Percentiles rank a stretch among this genome's conserved stretches.
Conservation (phyloP, 495 filamentous ascomycete species). For the Trichoderma erinaceum region DNA sequence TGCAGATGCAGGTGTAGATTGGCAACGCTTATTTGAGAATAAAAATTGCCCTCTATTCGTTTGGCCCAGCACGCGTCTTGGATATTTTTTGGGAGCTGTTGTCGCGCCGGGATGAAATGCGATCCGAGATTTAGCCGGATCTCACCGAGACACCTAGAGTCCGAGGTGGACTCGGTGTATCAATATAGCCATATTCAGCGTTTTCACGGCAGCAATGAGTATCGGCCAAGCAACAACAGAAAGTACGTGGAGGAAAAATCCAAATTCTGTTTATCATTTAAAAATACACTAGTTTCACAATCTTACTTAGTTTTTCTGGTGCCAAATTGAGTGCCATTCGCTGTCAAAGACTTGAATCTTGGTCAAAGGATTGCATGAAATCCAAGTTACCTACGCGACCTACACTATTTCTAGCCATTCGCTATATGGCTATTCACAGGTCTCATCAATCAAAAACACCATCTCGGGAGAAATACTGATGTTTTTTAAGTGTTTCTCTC, state of each 20-base stretch:
- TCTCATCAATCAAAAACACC: not conserved
- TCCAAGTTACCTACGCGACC: no score
- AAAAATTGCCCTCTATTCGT: not conserved
- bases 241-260: no score
- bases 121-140: not conserved
- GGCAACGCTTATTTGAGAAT: not conserved
- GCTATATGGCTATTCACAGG: not conserved
- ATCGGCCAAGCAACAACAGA: no score
- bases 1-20: not conserved
- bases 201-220: not conserved
- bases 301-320: no score
- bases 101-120: not conserved
- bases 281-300: no score
- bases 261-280: no score
- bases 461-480: not conserved
- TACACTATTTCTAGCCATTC: not conserved
- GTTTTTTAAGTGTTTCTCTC: not conserved
- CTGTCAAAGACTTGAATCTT: no score
- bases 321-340: no score
- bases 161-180: not conserved
- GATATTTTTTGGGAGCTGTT: conserved; percentile 12
- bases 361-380: no score
- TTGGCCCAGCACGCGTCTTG: conserved; percentile 10
- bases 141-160: not conserved
- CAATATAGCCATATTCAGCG: not conserved